Base-by-base conservation (phyloP, 208 protist genomes). In the Borovskyia barvae region DNA sequence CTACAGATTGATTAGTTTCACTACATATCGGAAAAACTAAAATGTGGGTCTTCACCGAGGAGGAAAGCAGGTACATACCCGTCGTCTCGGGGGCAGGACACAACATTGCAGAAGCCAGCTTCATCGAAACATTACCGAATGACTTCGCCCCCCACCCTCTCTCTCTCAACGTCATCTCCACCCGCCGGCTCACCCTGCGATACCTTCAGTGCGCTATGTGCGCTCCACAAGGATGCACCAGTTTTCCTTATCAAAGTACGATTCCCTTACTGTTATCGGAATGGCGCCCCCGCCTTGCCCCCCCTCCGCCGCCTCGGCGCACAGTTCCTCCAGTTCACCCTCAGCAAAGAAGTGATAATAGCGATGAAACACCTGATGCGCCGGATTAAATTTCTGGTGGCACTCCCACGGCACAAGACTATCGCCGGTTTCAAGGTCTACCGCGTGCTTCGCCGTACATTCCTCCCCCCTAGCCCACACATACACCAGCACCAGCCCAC, bases 161-260 rank as follows among this genome's bases (percentile, higher is more conserved):
- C n/a, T n/a, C n/a, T n/a, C n/a, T n/a, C n/a, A n/a, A n/a, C n/a
- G n/a, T n/a, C n/a, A n/a, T n/a, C n/a, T n/a, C n/a, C n/a, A n/a
- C n/a, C n/a, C n/a, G n/a, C n/a, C n/a, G n/a, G n/a, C n/a, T n/a
- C n/a, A n/a, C n/a, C n/a, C n/a, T n/a, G n/a, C n/a, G n/a, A n/a
- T n/a, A n/a, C n/a, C n/a, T n/a, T n/a, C n/a, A n/a, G n/a, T n/a
- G n/a, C n/a, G n/a, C n/a, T n/a, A n/a, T n/a, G n/a, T n/a, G 12
- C 77, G 78, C 59, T 85, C 46, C 15, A 90, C 24, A 11, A 88
- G 37, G 7, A 93, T 66, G 43, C 83, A 92, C 88, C 91, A 96
- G 55, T 96, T 96, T 45, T 96, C 87, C 42, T 84, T 77, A 58
- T 96, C 91, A 45, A 86, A 95, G 62, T 93, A 96, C 3, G 74